Evolutionary conservation across 805 yeast species (phyloP), one percentile per base, ranked within the genome.

Genomic region (Saturnispora ahearnii): DNA sequence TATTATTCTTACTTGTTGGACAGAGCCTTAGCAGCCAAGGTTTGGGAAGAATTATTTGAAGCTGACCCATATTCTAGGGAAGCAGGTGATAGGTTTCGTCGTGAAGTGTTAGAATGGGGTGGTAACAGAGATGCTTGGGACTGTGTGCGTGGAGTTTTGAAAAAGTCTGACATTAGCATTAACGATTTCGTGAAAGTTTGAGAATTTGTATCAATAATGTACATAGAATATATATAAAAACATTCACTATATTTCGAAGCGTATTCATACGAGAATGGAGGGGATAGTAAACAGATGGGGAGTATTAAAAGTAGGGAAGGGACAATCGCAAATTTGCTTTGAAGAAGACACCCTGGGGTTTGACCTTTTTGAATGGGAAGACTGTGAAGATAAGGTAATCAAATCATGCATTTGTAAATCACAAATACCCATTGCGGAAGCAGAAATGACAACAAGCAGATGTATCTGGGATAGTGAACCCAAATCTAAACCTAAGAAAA

Each of bases 1-100:
- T 93, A 93, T 62, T 93, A 93, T 67, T 85, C 96, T 30, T 93
- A 93, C 62, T 66, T 93, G 46, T 76, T 93, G 50, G 99, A 93
- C 66, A 70, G 97, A 37, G 96, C 96, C 6, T 86, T 93, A 55
- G 97, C 98, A 0, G 79, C 88, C 26, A 81, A 81, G 59, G 76
- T 91, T 2, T 93, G 96, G 90, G 72, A 75, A 10, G 80, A 77
- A 44, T 68, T 91, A 37, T 93, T 93, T 63, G 70, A 66, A 3
- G 58, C 72, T 4, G 79, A 89, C 61, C 96, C 96, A 2, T 73
- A 84, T 62, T 77, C 80, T 52, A 69, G 85, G 31, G 69, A 61
- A 2, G 82, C 84, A n/a, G 99, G 99, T 18, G 83, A 80, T 50
- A 77, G 76, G 57, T 87, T 88, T 63, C 79, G 76, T 56, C 68